A percentile compares a stretch with the other conserved stretches of the same genome.
Conservation (phyloP, 345 rosid genomes). For the Populus davidiana region DNA sequence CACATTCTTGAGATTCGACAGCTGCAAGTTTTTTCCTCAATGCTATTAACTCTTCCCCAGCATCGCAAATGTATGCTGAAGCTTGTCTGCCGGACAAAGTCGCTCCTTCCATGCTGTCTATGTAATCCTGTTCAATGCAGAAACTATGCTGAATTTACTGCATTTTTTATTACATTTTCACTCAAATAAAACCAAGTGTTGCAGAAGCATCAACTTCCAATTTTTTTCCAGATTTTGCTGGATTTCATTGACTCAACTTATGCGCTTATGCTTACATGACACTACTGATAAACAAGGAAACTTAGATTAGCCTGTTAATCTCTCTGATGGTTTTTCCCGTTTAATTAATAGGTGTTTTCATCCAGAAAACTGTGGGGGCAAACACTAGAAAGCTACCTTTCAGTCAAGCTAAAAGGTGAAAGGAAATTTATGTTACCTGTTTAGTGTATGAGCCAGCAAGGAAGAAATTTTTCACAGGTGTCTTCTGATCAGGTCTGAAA, state of each 20-base stretch:
- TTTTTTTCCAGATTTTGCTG: neutral
- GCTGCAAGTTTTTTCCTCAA: constrained; percentile 56
- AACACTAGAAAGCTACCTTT: neutral
- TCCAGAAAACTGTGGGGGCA: neutral
- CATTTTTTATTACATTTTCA: neutral
- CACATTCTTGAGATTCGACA: constrained; percentile 30
- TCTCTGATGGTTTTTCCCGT: neutral
- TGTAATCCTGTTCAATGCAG: constrained; percentile 65
- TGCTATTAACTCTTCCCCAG: constrained; percentile 76
- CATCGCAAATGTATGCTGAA: constrained; percentile 75
- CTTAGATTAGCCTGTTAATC: neutral
- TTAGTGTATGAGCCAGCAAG: constrained; percentile 95
- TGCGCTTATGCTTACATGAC: too few relatives aligned
- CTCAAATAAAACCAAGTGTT: neutral
- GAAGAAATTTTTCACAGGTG: constrained; percentile 86
- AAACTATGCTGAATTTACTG: neutral
- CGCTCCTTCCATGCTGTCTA: constrained; percentile 99
- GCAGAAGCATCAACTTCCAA: neutral
- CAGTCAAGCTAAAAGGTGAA: neutral
- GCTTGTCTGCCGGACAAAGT: constrained; percentile 93
- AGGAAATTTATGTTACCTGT: constrained; percentile 53
- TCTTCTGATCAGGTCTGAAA: constrained; percentile 92
- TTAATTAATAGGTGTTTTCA: neutral
- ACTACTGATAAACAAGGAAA: too few relatives aligned
- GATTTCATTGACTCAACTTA: neutral